phyloP scores from a whole-genome alignment of 208 protist species.

The Leishmania tarentolae region DNA sequence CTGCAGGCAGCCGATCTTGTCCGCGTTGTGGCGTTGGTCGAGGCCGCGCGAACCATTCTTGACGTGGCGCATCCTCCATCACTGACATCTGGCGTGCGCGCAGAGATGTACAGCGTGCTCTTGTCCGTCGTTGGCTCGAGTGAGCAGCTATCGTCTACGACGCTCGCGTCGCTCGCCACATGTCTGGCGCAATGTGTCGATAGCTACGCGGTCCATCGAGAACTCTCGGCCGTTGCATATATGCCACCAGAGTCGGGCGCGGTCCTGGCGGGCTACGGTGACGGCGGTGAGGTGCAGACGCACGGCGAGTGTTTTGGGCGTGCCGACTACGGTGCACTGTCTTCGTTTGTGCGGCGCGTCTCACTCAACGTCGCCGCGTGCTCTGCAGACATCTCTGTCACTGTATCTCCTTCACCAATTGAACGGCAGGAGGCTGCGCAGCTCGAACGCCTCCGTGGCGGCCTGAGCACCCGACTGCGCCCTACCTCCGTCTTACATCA shows the following conservation, averaged over 20 bases:
- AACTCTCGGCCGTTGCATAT: conserved; percentile 9
- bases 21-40: conserved; percentile 32
- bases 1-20: conserved; percentile 37
- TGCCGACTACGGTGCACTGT: not conserved
- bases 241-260: not conserved
- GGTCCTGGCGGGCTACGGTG: not conserved
- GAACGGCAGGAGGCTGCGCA: conserved; percentile 17
- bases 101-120: conserved; percentile 44
- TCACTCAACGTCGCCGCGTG: no score
- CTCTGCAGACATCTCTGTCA: not conserved
- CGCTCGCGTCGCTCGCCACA: conserved; percentile 44
- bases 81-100: conserved; percentile 19
- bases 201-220: conserved; percentile 33
- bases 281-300: not conserved
- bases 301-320: not conserved
- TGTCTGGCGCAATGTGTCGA: conserved; percentile 54
- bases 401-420: conserved; percentile 1
- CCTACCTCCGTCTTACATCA: conserved; percentile 52
- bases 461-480: conserved; percentile 27
- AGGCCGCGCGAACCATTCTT: conserved; percentile 38
- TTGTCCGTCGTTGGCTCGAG: conserved; percentile 49
- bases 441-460: conserved; percentile 20
- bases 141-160: conserved; percentile 51
- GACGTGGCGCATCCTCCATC: conserved; percentile 24
- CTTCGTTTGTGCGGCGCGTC: conserved; percentile 1